Conservation (phyloP, 1,284 basidiomycete species). For the Microbotryum lychnidis-dioicae region DNA sequence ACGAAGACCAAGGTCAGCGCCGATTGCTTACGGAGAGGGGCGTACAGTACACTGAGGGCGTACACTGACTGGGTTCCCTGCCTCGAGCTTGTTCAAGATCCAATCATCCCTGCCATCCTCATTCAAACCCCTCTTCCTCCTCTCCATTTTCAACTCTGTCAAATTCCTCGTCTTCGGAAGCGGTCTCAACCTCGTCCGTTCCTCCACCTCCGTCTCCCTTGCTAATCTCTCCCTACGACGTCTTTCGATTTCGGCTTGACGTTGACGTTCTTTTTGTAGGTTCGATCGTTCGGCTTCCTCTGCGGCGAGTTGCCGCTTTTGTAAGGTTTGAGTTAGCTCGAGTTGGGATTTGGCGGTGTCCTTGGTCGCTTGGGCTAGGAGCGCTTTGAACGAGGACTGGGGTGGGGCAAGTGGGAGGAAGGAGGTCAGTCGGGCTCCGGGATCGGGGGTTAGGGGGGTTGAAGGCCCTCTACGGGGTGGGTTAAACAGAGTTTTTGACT, state of each 20-base stretch:
- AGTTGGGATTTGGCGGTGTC: conserved; percentile 20
- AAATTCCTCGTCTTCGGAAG: conserved; percentile 28
- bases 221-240: conserved; percentile 17
- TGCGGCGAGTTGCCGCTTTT: conserved; percentile 10
- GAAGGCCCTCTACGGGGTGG: too few species aligned
- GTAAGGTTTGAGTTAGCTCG: conserved; percentile 17
- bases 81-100: too few species aligned
- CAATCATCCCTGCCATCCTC: conserved; percentile 27
- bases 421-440: too few species aligned
- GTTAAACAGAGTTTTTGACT: too few species aligned
- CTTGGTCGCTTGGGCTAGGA: conserved; percentile 19
- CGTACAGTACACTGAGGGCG: too few species aligned
- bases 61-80: too few species aligned
- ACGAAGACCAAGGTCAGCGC: too few species aligned
- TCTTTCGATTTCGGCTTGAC: conserved; percentile 12
- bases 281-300: conserved; percentile 5
- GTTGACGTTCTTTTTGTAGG: conserved; percentile 16
- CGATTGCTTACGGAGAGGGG: too few species aligned
- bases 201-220: conserved; percentile 12
- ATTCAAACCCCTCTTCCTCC: conserved; percentile 24
- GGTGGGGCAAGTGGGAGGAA: too few species aligned
- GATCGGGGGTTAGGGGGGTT: too few species aligned
- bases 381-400: background rate
- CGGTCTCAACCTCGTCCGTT: background rate
- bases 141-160: conserved; percentile 23